Evolutionary conservation across 2,329 filamentous ascomycete species (phyloP).

Genomic region (Penicillium sp.): DNA sequence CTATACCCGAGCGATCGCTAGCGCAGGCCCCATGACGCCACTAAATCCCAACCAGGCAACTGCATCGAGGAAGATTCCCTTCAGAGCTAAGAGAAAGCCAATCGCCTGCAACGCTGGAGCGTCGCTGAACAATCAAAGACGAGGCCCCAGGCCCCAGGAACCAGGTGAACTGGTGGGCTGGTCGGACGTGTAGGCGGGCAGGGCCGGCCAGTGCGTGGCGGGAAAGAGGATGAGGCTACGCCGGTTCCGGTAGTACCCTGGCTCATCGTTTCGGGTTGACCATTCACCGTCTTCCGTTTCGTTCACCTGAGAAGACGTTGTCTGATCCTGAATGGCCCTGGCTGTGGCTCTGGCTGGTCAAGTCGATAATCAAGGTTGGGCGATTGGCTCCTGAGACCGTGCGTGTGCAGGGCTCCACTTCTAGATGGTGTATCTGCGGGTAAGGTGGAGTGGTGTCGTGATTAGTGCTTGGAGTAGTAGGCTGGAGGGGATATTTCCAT

Average conservation of each 20-base stretch:
- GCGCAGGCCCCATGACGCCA: slow-evolving; percentile 14
- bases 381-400: slow-evolving; percentile 15
- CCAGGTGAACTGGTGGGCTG: slow-evolving; percentile 1
- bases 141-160: slow-evolving; percentile 12
- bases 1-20: slow-evolving; percentile 13
- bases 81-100: not conserved
- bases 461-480: not conserved
- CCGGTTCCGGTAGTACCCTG: slow-evolving; percentile 26
- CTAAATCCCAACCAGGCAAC: slow-evolving; percentile 18
- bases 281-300: slow-evolving; percentile 1
- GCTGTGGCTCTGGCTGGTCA: slow-evolving; percentile 2
- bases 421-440: not conserved
- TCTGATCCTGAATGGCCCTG: slow-evolving; percentile 7
- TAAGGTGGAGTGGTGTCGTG: not conserved
- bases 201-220: slow-evolving; percentile 26
- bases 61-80: slow-evolving; percentile 9
- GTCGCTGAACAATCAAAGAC: slow-evolving; percentile 10
- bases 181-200: not conserved
- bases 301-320: slow-evolving; percentile 12
- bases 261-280: slow-evolving; percentile 5
- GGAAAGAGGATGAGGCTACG: slow-evolving; percentile 26
- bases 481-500: not conserved
- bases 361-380: slow-evolving; percentile 17
- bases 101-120: not conserved
- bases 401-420: not conserved